A percentile compares a stretch with the other conserved stretches of the same genome.
Evolutionary conservation across 1,284 basidiomycete genomes (phyloP).

Genomic region (Ceratobasidium sp.): DNA sequence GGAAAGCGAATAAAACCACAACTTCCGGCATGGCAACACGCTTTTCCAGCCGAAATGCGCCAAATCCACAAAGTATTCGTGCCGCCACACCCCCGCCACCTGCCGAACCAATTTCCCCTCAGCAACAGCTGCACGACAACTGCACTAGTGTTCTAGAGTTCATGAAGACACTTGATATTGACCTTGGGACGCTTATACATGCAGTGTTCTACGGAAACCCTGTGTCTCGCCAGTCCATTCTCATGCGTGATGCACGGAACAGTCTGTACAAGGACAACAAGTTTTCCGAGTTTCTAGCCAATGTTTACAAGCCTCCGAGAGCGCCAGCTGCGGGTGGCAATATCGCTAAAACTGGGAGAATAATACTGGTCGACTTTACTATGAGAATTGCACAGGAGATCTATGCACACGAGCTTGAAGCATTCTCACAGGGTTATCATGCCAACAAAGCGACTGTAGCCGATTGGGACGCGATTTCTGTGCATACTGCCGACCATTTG

Average conservation of each 20-base stretch:
- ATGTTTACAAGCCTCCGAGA: not conserved
- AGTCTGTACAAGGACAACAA: not conserved
- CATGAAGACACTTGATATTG: not conserved
- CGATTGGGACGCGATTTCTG: not conserved
- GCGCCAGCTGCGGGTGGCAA: not conserved
- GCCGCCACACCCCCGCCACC: too few species aligned
- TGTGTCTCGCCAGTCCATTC: not conserved
- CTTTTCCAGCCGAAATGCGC: too few species aligned
- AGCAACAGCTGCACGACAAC: not conserved
- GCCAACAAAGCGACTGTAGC: not conserved
- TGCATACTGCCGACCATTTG: not conserved
- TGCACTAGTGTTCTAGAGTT: not conserved
- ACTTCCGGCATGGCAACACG: too few species aligned
- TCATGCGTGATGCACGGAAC: not conserved
- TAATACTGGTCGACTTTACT: too few species aligned
- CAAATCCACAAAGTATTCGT: too few species aligned
- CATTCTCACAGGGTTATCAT: not conserved
- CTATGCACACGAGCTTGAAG: not conserved
- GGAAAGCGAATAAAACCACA: not conserved
- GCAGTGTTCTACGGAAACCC: constrained; percentile 1
- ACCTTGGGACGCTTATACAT: not conserved
- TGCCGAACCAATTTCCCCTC: too few species aligned
- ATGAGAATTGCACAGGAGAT: not conserved
- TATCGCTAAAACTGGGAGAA: not conserved
- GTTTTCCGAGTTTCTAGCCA: not conserved